Evolutionary conservation across 164 flowering plant genomes (phyloP).

Genomic region (Chimonanthus praecox): DNA sequence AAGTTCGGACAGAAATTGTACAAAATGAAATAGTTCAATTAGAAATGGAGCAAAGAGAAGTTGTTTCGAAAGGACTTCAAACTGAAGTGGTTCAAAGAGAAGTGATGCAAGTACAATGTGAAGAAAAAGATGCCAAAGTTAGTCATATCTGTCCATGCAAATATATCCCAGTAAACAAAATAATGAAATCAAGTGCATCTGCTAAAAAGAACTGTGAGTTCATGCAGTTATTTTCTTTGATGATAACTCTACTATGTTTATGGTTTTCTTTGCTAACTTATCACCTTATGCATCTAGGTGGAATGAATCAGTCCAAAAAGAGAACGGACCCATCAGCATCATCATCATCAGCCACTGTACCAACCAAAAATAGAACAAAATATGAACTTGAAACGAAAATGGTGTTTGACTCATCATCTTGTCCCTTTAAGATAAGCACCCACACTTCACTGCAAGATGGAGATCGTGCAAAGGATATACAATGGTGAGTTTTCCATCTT

Average conservation of each 20-base stretch:
- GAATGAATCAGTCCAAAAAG: background rate
- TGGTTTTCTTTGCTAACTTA: background rate
- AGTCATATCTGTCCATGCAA: background rate
- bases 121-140: background rate
- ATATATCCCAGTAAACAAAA: background rate
- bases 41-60: background rate
- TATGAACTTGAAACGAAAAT: no score
- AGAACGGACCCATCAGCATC: background rate
- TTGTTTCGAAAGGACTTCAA: no score
- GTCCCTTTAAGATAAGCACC: background rate
- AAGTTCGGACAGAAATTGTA: background rate
- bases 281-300: background rate
- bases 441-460: conserved; percentile 5
- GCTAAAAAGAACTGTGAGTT: conserved; percentile 6
- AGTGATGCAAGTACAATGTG: background rate
- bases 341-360: background rate
- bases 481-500: conserved; percentile 8
- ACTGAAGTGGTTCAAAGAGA: background rate
- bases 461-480: background rate
- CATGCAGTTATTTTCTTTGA: background rate
- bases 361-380: no score
- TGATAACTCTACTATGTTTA: background rate
- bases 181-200: background rate
- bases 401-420: conserved; percentile 3
- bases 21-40: no score